Conservation (phyloP, 257 asterid species). For the Solanum appendiculatum region DNA sequence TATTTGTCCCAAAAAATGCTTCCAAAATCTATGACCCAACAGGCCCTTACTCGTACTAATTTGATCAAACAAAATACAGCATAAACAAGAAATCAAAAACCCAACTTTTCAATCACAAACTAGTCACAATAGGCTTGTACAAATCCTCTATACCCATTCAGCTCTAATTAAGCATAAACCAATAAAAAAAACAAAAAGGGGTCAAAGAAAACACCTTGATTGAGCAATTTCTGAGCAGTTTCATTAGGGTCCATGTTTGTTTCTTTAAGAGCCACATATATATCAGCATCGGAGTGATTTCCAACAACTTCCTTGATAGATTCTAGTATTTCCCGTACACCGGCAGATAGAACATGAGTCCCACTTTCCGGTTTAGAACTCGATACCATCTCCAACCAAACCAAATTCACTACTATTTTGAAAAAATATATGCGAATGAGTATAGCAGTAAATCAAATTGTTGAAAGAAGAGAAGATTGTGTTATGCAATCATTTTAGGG, state of each 20-base stretch:
- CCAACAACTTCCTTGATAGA: constrained; percentile 80
- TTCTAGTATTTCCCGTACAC: constrained; percentile 68
- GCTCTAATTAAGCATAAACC: neutral
- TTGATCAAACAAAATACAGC: neutral
- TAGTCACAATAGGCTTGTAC: neutral
- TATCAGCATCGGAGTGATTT: constrained; percentile 84
- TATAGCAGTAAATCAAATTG: neutral
- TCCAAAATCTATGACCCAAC: neutral
- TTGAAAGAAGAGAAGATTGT: neutral
- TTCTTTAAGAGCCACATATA: constrained; percentile 75
- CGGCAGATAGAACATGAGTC: constrained; percentile 56
- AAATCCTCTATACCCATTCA: neutral
- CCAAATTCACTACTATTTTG: neutral
- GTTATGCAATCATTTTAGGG: neutral
- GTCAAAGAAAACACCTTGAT: constrained; percentile 46
- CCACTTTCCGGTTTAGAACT: constrained; percentile 46
- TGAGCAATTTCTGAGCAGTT: constrained; percentile 75
- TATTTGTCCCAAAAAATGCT: neutral
- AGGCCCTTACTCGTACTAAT: neutral
- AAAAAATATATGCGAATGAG: neutral
- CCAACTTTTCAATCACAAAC: neutral
- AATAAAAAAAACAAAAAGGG: neutral
- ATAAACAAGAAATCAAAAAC: neutral
- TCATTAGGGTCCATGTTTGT: constrained; percentile 94
- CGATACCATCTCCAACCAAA: constrained; percentile 42